These are phyloP conservation scores for Pleurotus salmoneostramineus DNA, from an alignment of 768 basidiomycete genomes.

Conservation along the genomic window DNA sequence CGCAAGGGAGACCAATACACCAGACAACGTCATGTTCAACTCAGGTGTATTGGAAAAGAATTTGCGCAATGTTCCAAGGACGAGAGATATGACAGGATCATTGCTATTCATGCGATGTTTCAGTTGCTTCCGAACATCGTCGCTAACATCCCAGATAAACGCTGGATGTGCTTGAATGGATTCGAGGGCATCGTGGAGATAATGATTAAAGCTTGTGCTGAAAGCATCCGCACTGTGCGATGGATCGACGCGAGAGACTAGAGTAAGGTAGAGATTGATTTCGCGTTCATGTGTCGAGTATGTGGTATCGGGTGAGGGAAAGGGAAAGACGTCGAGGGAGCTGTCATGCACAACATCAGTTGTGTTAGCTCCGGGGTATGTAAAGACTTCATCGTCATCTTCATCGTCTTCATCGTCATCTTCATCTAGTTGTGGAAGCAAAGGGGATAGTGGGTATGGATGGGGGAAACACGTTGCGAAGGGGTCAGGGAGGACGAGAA, in stretches of 20 bases:
- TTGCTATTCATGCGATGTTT: slow-evolving; percentile 79
- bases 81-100: slow-evolving; percentile 67
- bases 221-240: slow-evolving; percentile 66
- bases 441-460: slow-evolving; percentile 33
- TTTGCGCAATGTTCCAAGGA: slow-evolving; percentile 66
- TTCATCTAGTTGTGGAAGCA: slow-evolving; percentile 23
- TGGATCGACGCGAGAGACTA: slow-evolving; percentile 77
- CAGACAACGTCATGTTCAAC: slow-evolving; percentile 85
- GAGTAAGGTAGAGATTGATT: slow-evolving; percentile 73
- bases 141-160: slow-evolving; percentile 43
- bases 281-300: slow-evolving; percentile 82
- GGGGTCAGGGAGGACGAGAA: slow-evolving; percentile 67
- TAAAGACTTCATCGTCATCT: slow-evolving; percentile 49
- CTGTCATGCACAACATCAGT: slow-evolving; percentile 8
- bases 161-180: slow-evolving; percentile 64
- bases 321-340: slow-evolving; percentile 11
- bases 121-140: slow-evolving; percentile 35
- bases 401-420: slow-evolving; percentile 48
- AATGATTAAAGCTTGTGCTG: slow-evolving; percentile 84
- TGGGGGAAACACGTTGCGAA: slow-evolving; percentile 73
- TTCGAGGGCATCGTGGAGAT: slow-evolving; percentile 70
- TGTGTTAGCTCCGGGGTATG: slow-evolving; percentile 32
- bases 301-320: slow-evolving; percentile 66
- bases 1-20: slow-evolving; percentile 74
- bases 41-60: slow-evolving; percentile 89